Evolutionary conservation across 2,329 filamentous ascomycete genomes (phyloP).

Genomic region (Diaporthe vaccinii): DNA sequence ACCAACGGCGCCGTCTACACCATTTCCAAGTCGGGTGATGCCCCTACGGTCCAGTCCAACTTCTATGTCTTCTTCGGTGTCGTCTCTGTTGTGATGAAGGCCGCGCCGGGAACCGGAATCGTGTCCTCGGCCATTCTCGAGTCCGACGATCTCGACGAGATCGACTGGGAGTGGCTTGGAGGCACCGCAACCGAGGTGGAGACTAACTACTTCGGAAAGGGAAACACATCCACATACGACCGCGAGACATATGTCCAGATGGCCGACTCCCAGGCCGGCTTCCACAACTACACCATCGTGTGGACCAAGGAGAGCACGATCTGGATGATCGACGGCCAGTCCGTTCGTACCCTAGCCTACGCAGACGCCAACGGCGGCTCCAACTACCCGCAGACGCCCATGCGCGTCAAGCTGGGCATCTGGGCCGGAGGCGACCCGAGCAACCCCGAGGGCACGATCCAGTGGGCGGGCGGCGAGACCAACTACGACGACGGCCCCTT

Average conservation of each 20-base stretch:
- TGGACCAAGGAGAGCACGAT: slow-evolving; percentile 75
- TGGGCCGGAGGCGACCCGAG: slow-evolving; percentile 72
- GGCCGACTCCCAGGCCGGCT: slow-evolving; percentile 60
- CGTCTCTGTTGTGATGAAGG: slow-evolving; percentile 77
- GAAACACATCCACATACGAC: slow-evolving; percentile 75
- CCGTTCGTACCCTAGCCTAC: slow-evolving; percentile 73
- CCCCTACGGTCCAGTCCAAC: slow-evolving; percentile 74
- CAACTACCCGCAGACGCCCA: slow-evolving; percentile 80
- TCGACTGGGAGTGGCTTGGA: slow-evolving; percentile 88
- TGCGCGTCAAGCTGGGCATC: slow-evolving; percentile 77
- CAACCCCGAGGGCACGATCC: slow-evolving; percentile 78
- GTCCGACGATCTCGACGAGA: slow-evolving; percentile 84
- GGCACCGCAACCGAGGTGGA: slow-evolving; percentile 78
- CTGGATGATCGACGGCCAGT: slow-evolving; percentile 74
- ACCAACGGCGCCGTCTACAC: slow-evolving; percentile 56
- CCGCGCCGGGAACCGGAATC: slow-evolving; percentile 80
- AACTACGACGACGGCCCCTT: slow-evolving; percentile 60
- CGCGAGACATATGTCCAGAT: slow-evolving; percentile 71
- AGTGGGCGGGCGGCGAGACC: slow-evolving; percentile 74
- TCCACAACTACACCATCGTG: slow-evolving; percentile 77
- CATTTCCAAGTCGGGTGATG: slow-evolving; percentile 69
- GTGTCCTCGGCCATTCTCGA: slow-evolving; percentile 83
- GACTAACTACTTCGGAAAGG: slow-evolving; percentile 86
- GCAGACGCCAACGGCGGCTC: slow-evolving; percentile 69
- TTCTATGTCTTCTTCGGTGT: slow-evolving; percentile 91